Conservation (phyloP, 306 rosid species). For the Crotalaria pallida region DNA sequence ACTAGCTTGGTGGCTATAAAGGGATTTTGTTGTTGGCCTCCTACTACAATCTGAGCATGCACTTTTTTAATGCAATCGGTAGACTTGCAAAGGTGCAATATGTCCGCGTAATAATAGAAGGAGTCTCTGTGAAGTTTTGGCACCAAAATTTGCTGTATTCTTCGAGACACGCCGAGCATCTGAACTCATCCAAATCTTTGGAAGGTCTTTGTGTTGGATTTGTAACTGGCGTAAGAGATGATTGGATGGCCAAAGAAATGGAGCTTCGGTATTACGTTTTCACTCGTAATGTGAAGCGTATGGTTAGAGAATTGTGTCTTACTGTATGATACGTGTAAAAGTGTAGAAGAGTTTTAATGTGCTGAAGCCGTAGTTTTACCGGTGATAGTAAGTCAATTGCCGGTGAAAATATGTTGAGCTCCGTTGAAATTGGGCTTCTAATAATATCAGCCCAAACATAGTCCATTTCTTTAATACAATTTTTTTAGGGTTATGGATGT, state of each 20-base stretch:
- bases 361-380: too few relatives aligned
- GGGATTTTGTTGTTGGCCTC: slow-evolving; percentile 50
- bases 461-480: too few relatives aligned
- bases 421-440: too few relatives aligned
- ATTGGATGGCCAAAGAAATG: not conserved
- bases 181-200: slow-evolving; percentile 4
- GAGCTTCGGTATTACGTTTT: not conserved
- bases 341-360: too few relatives aligned
- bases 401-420: too few relatives aligned
- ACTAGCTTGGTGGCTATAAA: slow-evolving; percentile 52
- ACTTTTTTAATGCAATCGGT: slow-evolving; percentile 26
- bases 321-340: too few relatives aligned
- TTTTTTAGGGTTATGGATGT: too few relatives aligned
- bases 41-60: slow-evolving; percentile 58
- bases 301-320: not conserved
- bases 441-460: too few relatives aligned
- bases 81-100: slow-evolving; percentile 40
- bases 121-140: slow-evolving; percentile 32
- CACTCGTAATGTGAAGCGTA: not conserved
- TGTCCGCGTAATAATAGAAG: slow-evolving; percentile 31
- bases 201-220: not conserved
- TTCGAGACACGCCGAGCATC: slow-evolving; percentile 34
- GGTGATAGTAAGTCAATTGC: too few relatives aligned
- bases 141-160: slow-evolving; percentile 11
- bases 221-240: not conserved